Evolutionary conservation across 2,329 filamentous ascomycete genomes (phyloP), one percentile per base, ranked within the genome.

Genomic region (Boeremia exigua): DNA sequence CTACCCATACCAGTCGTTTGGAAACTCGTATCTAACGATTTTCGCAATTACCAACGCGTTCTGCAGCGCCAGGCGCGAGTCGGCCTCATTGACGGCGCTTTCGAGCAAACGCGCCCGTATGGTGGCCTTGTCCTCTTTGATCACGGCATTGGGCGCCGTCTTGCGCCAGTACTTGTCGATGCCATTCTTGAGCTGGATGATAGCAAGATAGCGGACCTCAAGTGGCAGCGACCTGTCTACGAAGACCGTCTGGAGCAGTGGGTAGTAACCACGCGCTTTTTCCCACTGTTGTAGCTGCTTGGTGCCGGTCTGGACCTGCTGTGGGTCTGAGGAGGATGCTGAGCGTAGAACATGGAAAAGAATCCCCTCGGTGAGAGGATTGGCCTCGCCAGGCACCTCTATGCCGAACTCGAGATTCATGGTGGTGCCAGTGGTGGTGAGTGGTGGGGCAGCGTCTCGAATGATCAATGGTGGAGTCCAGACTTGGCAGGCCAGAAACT

Each of bases 151-250:
- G 53, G 89, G 84, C 45, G 91, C 86, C 30, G 90, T 90, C 72
- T 83, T 91, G 71, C 95, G 85, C 95, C 95, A 99, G 76, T 92
- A 92, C 72, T 89, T 92, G 73, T 98, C 94, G 75, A 98, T 93
- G 51, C 93, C 95, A 75, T 98, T 97, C 75, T 98, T 98, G 49
- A 99, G 83, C 72, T 96, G 91, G 64, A 98, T 96, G 54, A 98
- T 86, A 50, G 94, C 90, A 10, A 97, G 87, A 69, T 96, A 92
- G 58, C 95, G 90, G 48, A 94, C 85, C 68, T 96, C 88, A 54
- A 86, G 78, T 1, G 91, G 90, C 1, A 96, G 80, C 2, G 86
- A 86, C 58, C 86, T 87, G 78, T 96, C 90, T 60, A 96, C 83
- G 73, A 93, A 97, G 32, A 92, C 85, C 65, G 88, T 84, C 88